A percentile compares a stretch with the other conserved stretches of the same genome.
phyloP scores from a whole-genome alignment of 768 basidiomycete genomes.

The Xerocomus brunneocitrinus region DNA sequence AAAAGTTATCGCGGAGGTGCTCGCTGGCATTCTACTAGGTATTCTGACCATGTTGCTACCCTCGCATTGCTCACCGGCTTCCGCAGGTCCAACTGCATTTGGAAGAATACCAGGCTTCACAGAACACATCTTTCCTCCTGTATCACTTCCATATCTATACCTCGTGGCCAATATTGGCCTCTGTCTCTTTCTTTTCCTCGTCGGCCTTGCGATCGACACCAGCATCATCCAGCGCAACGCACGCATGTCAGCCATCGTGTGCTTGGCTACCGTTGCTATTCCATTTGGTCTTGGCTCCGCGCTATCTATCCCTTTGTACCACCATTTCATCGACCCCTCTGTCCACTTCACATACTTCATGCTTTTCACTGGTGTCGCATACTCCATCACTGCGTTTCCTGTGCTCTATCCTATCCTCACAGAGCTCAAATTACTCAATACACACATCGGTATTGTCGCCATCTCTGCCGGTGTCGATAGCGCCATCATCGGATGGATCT shows the following conservation, averaged over 20 bases:
- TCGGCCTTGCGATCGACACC: conserved; percentile 87
- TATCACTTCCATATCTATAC: conserved; percentile 70
- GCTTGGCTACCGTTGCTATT: conserved; percentile 75
- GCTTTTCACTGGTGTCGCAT: conserved; percentile 90
- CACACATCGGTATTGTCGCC: conserved; percentile 87
- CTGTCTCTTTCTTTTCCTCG: conserved; percentile 84
- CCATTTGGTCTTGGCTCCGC: conserved; percentile 85
- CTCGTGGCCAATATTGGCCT: conserved; percentile 88
- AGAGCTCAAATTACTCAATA: conserved; percentile 87
- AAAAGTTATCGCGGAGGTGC: conserved; percentile 74
- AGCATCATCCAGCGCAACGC: conserved; percentile 73
- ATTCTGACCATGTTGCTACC: conserved; percentile 35
- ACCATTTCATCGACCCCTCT: too few species aligned
- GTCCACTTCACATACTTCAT: conserved; percentile 85
- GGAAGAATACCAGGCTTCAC: conserved; percentile 90
- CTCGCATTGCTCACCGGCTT: neutral
- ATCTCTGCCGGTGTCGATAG: conserved; percentile 90
- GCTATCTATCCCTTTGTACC: too few species aligned
- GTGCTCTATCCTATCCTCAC: conserved; percentile 84
- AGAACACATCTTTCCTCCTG: conserved; percentile 70
- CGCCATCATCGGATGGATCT: conserved; percentile 81
- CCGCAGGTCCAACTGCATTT: conserved; percentile 45
- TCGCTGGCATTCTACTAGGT: conserved; percentile 86
- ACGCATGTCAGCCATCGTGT: conserved; percentile 60
- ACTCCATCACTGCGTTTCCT: conserved; percentile 83